Evolutionary conservation across 225 moss, liverwort and hornwort genomes (phyloP).

Genomic region (Bryoerythrophyllum caledonicum): DNA sequence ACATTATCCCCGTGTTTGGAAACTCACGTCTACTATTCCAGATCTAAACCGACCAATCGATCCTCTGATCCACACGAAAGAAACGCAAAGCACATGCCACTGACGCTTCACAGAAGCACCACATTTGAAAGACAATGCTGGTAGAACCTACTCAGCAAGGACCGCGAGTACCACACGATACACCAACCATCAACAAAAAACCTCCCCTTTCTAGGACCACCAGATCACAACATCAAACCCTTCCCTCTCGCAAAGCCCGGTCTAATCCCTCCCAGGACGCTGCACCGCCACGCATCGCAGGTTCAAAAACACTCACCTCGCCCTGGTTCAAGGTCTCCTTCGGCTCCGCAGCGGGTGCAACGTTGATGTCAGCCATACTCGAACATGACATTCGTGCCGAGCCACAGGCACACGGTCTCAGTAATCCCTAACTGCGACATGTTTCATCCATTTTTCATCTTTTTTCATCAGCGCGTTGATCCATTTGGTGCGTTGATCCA

Average conservation of each 20-base stretch:
- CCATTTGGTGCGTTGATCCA: too few relatives aligned
- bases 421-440: too few relatives aligned
- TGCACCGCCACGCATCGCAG: too few relatives aligned
- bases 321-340: constrained; percentile 92
- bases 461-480: too few relatives aligned
- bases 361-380: constrained; percentile 77
- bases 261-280: not conserved
- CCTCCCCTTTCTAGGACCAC: not conserved
- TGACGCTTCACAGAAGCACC: not conserved
- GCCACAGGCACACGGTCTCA: too few relatives aligned
- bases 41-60: constrained; percentile 26
- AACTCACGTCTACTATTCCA: not conserved
- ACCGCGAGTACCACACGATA: constrained; percentile 1
- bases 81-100: not conserved
- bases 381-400: too few relatives aligned
- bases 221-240: constrained; percentile 25
- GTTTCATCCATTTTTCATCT: too few relatives aligned
- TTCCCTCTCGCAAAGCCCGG: not conserved
- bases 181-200: constrained; percentile 4
- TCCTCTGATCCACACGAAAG: not conserved
- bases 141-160: constrained; percentile 7
- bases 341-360: constrained; percentile 56
- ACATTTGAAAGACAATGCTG: constrained; percentile 30
- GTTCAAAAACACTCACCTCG: too few relatives aligned
- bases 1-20: not conserved